Percentiles rank a stretch among this genome's conserved stretches.
Conservation (phyloP, 495 filamentous ascomycete species). For the Neurospora sp. region DNA sequence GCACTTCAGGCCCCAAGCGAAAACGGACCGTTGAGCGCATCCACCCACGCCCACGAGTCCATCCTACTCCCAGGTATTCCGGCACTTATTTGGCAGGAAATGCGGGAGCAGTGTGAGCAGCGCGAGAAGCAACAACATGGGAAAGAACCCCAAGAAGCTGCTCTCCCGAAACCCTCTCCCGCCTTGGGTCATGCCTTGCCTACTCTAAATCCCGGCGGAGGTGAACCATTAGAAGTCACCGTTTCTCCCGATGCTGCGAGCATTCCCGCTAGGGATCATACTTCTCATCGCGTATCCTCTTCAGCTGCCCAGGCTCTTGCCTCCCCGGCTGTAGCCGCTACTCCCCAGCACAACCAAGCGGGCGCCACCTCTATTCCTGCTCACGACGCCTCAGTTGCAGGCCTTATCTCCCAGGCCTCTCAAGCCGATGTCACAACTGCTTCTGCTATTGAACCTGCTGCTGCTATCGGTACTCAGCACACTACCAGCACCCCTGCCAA, state of each 20-base stretch:
- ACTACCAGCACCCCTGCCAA: no score
- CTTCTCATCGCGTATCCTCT: no score
- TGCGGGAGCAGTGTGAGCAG: background rate
- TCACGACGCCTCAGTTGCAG: accelerated
- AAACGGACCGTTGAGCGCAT: accelerated
- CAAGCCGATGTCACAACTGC: no score
- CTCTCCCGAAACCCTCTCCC: background rate
- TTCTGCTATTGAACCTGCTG: no score
- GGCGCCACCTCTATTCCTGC: no score
- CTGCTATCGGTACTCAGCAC: no score
- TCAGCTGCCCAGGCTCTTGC: no score
- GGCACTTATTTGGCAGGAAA: background rate
- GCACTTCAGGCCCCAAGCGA: background rate
- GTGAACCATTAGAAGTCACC: background rate
- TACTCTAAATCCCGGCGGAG: background rate
- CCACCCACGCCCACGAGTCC: no score
- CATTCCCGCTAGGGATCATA: no score
- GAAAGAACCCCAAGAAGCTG: background rate
- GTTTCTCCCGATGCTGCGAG: background rate
- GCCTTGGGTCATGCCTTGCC: background rate
- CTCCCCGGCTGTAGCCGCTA: no score
- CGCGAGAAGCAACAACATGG: background rate
- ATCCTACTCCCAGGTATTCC: background rate
- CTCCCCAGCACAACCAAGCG: no score
- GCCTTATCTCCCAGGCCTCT: no score